Base-by-base conservation (phyloP, 225 moss, liverwort and hornwort species). In the Neckera pumila region DNA sequence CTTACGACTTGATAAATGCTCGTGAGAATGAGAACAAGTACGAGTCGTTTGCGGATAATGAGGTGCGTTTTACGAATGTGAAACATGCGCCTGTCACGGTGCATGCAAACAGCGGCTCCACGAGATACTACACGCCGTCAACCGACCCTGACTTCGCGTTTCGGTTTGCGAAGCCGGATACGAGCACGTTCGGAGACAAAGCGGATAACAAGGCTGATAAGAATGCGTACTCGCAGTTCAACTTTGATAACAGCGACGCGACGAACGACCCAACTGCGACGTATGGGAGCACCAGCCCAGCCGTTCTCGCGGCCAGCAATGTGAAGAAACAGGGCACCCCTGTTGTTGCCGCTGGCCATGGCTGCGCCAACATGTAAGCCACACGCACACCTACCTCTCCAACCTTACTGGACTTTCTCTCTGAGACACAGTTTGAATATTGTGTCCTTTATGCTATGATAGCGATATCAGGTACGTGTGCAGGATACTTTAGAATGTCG, bases 191-290 rank as follows among this genome's bases (percentile, higher is more conserved):
- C 34, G 90, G 66, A 14, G 89, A 75, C n/a, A 84, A 76, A 22
- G 61, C 16, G 17, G 88, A 90, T 12, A 76, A 75, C 82, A 78
- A 82, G 30, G 90, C 69, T 3, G 89, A 90, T 14, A 17, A 65
- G 61, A 80, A 61, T 27, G 92, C 70, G 14, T 93, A 82, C 86
- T 93, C 94, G 47, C 91, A 89, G 90, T 94, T 94, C 54, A 88
- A 91, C 84, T 92, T 93, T 43, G 91, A 94, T 36, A 94, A 92
- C 75, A 92, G 90, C 82, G 94, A 94, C 6, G 92, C 92, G 6
- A 93, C 90, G 15, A 92, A 74, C 61, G 94, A 94, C 36, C 92
- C 94, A 14, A 89, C 89, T 3, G 92, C 94, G 28, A 92, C 94
- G 3, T 94, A 94, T 18, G 94, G 94, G 31, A 91, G 31, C 65